Conservation (phyloP, 441 rosid species). For the Eutrema salsugineum region DNA sequence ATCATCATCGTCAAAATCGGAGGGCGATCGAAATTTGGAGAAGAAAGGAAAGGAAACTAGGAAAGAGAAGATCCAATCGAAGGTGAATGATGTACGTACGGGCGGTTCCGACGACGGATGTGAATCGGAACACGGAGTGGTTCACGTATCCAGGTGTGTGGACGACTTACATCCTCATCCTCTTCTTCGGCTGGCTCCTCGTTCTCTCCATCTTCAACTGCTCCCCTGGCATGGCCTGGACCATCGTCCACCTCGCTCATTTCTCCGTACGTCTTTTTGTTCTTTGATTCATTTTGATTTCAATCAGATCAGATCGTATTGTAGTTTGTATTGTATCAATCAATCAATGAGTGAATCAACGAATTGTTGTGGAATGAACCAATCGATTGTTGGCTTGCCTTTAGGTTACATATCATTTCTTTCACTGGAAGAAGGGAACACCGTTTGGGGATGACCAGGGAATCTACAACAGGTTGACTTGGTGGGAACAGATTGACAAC, state of each 20-base stretch:
- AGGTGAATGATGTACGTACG: constrained; percentile 59
- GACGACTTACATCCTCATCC: constrained; percentile 68
- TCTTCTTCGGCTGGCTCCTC: constrained; percentile 68
- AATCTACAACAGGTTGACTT: constrained; percentile 72
- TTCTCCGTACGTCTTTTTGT: not conserved
- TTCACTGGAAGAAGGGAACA: constrained; percentile 97
- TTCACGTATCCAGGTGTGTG: constrained; percentile 96
- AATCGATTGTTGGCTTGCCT: no score
- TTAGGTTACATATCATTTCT: constrained; percentile 87
- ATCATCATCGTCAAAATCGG: no score
- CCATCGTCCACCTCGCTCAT: constrained; percentile 65
- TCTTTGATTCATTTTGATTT: no score
- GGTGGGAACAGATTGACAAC: constrained; percentile 95
- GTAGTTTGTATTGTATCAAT: no score
- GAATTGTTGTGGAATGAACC: no score
- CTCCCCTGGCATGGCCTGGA: constrained; percentile 91
- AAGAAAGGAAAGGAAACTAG: no score
- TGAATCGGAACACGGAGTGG: constrained; percentile 96
- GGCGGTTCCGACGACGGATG: constrained; percentile 82
- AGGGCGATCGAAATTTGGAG: no score
- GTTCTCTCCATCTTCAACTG: constrained; percentile 65
- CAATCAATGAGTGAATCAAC: no score
- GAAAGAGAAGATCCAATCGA: no score
- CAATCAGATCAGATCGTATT: no score
- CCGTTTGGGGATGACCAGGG: constrained; percentile 87